Base-by-base conservation (phyloP, 2,329 filamentous ascomycete species). In the Pseudogymnoascus sp. region DNA sequence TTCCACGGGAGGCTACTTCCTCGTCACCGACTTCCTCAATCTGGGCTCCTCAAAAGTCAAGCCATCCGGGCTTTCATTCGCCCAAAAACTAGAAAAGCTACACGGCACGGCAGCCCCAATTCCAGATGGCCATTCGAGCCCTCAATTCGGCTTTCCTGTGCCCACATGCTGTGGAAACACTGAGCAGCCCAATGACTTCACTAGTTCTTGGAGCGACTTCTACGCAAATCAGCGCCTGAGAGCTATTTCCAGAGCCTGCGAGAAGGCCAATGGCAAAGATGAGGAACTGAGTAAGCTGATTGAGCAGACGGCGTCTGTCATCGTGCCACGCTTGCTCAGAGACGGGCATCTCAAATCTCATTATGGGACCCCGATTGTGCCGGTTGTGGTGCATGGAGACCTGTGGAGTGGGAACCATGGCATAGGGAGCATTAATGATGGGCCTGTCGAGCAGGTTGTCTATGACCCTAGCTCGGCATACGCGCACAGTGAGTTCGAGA, bases 371-470 rank as follows among this genome's bases (percentile, higher is more conserved):
- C 82, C 81, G 0, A 80, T 95, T 26, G 78, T 74, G n/a, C 91
- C 93, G 0, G 92, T 95, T 0, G 83, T 96, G 5, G 80, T 96
- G 0, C 93, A 97, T 72, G 93, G 93, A 0, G 93, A 97, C 76
- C 75, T 97, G n/a, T 97, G 93, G 93, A 89, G 86, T 67, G 93
- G 93, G 0, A 97, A 97, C 74, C 85, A 89, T 60, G 84, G 85
- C 10, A 75, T 78, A 3, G 92, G 89, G 0, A 79, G 78, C 45
- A 87, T 96, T 62, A 78, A 71, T 26, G 74, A 74, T 3, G 69
- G 73, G 34, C 76, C 72, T 29, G 76, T 80, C 0, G 89, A 93
- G 68, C 87, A 92, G 67, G 85, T 96, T 0, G 84, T 96, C 1
- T 97, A 86, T 72, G 93, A 97, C 72, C 86, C 92, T 0, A 88